Conservation (phyloP, 352 stramenopile genomes). For the Globisporangium polare region DNA sequence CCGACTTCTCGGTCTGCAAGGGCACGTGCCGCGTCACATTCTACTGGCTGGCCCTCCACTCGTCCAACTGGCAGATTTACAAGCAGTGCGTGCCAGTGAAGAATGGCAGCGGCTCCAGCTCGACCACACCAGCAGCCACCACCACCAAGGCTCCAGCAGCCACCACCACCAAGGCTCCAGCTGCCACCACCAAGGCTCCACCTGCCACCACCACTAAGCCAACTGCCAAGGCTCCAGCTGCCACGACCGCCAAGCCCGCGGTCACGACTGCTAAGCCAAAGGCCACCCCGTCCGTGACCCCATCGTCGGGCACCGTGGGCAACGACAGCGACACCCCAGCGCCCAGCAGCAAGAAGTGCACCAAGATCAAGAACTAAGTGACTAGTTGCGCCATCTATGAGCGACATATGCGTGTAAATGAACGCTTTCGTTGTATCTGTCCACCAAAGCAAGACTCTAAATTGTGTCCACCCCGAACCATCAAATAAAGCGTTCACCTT, state of each 20-base stretch:
- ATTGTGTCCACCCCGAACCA: background rate
- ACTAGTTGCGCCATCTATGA: background rate
- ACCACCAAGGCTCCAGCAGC: background rate
- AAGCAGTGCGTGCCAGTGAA: conserved; percentile 37
- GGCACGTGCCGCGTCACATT: conserved; percentile 52
- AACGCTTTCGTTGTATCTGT: background rate
- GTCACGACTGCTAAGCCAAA: conserved; percentile 6
- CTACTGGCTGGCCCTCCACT: conserved; percentile 57
- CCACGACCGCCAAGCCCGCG: background rate
- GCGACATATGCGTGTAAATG: background rate
- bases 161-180: background rate
- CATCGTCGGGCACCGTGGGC: background rate
- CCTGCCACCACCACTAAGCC: background rate
- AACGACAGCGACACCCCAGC: conserved; percentile 4
- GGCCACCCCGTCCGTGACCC: background rate
- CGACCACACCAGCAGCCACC: background rate
- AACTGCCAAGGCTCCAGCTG: background rate
- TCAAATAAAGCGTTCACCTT: background rate
- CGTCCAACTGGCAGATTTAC: conserved; percentile 51
- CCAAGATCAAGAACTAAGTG: conserved; percentile 7
- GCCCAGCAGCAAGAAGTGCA: background rate
- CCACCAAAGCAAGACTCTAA: background rate
- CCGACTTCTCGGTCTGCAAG: conserved; percentile 46
- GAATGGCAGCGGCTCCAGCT: conserved; percentile 17
- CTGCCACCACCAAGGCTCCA: background rate